Conservation (phyloP, 192 early-diverging fungal genomes). For the Coemansia sp. region DNA sequence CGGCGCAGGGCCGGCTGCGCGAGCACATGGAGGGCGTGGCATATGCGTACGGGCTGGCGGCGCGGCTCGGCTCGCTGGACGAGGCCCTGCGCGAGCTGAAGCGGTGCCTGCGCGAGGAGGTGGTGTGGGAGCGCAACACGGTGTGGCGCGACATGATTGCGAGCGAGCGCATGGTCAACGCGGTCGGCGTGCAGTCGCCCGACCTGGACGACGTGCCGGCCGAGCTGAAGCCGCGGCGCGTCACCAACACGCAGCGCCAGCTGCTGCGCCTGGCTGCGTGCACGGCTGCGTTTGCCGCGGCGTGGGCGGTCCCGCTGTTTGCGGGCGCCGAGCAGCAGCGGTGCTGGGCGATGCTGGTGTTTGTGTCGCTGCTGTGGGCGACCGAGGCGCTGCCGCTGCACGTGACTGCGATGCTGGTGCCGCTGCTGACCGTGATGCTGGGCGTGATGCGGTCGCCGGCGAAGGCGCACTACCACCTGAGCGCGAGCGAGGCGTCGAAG, state of each 20-base stretch:
- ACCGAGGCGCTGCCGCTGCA: slow-evolving; percentile 92
- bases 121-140: slow-evolving; percentile 96
- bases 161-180: slow-evolving; percentile 75
- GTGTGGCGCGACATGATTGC: slow-evolving; percentile 98
- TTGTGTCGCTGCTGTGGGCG: slow-evolving; percentile 90
- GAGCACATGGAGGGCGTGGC: slow-evolving; percentile 55
- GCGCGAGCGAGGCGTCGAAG: slow-evolving; percentile 76
- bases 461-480: slow-evolving; percentile 46
- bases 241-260: slow-evolving; percentile 53
- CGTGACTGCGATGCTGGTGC: slow-evolving; percentile 86
- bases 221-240: slow-evolving; percentile 53
- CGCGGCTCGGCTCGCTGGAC: slow-evolving; percentile 50
- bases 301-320: slow-evolving; percentile 66
- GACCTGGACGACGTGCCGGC: slow-evolving; percentile 28
- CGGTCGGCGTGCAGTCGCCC: slow-evolving; percentile 62
- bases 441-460: slow-evolving; percentile 74
- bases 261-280: slow-evolving; percentile 53
- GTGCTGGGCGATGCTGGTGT: slow-evolving; percentile 90
- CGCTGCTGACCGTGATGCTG: slow-evolving; percentile 78
- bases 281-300: slow-evolving; percentile 57
- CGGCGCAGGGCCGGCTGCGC: slow-evolving; percentile 62
- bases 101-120: slow-evolving; percentile 78
- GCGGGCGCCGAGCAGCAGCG: slow-evolving; percentile 71
- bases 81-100: slow-evolving; percentile 74
- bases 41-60: slow-evolving; percentile 27